These are phyloP conservation scores for Mycena rosella DNA, from an alignment of 768 basidiomycete species.

Conservation along the genomic window DNA sequence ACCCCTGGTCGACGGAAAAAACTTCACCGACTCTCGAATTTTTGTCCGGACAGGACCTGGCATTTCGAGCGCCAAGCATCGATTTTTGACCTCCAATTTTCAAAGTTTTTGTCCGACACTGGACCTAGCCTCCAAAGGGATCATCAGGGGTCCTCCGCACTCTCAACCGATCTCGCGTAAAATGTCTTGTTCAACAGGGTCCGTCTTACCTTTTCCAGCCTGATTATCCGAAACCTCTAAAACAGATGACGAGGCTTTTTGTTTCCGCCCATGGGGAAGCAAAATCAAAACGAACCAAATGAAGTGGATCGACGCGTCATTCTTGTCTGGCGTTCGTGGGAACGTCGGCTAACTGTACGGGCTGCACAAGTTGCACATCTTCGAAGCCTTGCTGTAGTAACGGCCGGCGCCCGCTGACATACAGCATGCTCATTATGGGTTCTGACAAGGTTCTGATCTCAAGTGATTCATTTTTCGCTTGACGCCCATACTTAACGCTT, in stretches of 20 bases:
- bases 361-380: constrained; percentile 13
- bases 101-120: too few species aligned
- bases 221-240: not conserved
- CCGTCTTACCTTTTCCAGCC: not conserved
- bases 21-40: too few species aligned
- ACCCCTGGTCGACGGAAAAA: too few species aligned
- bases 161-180: too few species aligned
- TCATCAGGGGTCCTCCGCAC: too few species aligned
- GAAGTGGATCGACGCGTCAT: not conserved
- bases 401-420: constrained; percentile 9
- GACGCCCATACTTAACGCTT: constrained; percentile 23
- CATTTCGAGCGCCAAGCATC: too few species aligned
- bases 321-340: constrained; percentile 20
- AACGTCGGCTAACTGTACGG: constrained; percentile 2
- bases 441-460: not conserved
- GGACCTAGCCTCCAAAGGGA: too few species aligned
- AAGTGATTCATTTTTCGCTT: constrained; percentile 14
- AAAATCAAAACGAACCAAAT: not conserved
- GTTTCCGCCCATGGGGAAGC: not conserved
- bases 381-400: constrained; percentile 3
- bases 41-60: too few species aligned
- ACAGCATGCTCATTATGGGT: not conserved
- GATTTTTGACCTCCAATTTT: too few species aligned
- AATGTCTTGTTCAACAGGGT: constrained; percentile 10
- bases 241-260: not conserved